Evolutionary conservation across 768 basidiomycete genomes (phyloP).

Genomic region (Epithele typhae): DNA sequence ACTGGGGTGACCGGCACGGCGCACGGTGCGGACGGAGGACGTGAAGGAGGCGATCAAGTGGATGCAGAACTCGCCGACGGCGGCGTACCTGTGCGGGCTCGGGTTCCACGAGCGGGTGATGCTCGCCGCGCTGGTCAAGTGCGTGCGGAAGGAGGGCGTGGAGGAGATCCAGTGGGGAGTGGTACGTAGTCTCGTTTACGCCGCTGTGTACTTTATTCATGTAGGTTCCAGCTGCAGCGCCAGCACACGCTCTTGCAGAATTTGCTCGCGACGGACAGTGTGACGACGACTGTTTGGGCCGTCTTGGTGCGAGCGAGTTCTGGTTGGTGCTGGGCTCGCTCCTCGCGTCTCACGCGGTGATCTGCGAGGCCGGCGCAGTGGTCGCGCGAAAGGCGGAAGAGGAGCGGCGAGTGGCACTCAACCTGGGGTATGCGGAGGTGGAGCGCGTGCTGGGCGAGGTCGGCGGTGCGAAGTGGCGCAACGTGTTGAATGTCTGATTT

Average conservation of each 20-base stretch:
- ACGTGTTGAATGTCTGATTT: conserved; percentile 31
- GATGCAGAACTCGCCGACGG: conserved; percentile 90
- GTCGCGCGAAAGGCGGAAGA: conserved; percentile 50
- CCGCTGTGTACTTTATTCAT: too few relatives aligned
- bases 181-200: too few relatives aligned
- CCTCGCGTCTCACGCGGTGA: conserved; percentile 69
- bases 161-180: conserved; percentile 81
- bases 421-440: conserved; percentile 79
- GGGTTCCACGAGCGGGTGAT: conserved; percentile 87
- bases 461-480: conserved; percentile 68
- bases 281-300: conserved; percentile 38
- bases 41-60: conserved; percentile 74
- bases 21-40: conserved; percentile 62
- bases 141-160: conserved; percentile 77
- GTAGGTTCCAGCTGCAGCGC: too few relatives aligned
- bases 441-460: conserved; percentile 82
- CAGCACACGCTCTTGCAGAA: conserved; percentile 73
- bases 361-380: conserved; percentile 61
- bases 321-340: conserved; percentile 69
- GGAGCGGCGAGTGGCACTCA: conserved; percentile 74
- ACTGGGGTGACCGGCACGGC: conserved; percentile 49
- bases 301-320: conserved; percentile 62
- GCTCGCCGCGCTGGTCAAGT: conserved; percentile 79
- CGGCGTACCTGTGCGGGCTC: conserved; percentile 75
- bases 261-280: conserved; percentile 43